Percentiles rank a stretch among this genome's conserved stretches.
Conservation (phyloP, 768 basidiomycete species). For the Trametes villosa region DNA sequence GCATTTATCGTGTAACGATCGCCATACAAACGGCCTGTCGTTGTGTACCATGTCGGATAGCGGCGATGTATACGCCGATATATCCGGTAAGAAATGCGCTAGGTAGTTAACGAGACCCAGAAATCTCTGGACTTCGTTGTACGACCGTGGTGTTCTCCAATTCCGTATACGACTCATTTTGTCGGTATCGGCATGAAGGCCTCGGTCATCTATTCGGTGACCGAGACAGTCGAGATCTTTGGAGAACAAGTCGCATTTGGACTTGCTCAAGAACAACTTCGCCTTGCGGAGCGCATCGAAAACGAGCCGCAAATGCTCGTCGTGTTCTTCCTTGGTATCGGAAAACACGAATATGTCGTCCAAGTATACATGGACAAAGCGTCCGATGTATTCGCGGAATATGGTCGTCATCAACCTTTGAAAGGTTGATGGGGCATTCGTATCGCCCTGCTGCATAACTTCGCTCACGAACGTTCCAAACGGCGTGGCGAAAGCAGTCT, state of each 20-base stretch:
- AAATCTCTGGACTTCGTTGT: too few species aligned
- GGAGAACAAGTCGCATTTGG: conserved; percentile 40
- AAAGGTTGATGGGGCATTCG: background rate
- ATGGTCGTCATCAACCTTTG: conserved; percentile 25
- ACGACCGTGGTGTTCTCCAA: too few species aligned
- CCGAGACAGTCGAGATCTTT: conserved; percentile 42
- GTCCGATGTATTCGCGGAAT: too few species aligned
- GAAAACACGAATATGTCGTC: too few species aligned
- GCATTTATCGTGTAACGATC: too few species aligned
- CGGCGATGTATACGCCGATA: too few species aligned
- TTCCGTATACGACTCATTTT: conserved; percentile 39
- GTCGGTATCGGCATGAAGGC: conserved; percentile 41
- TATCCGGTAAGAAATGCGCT: too few species aligned
- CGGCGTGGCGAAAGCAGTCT: background rate
- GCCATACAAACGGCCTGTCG: too few species aligned
- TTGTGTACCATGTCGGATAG: too few species aligned
- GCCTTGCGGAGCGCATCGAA: conserved; percentile 34
- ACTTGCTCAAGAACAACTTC: conserved; percentile 37
- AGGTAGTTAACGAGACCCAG: too few species aligned
- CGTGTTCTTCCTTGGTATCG: conserved; percentile 41
- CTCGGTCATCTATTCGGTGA: conserved; percentile 42
- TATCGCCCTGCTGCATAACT: conserved; percentile 6
- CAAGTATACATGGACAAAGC: too few species aligned
- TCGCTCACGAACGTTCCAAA: background rate
- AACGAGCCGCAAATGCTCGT: conserved; percentile 35